These are phyloP conservation scores for Fusarium sp. DNA, from an alignment of 2,329 filamentous ascomycete genomes.

Conservation along the genomic window DNA sequence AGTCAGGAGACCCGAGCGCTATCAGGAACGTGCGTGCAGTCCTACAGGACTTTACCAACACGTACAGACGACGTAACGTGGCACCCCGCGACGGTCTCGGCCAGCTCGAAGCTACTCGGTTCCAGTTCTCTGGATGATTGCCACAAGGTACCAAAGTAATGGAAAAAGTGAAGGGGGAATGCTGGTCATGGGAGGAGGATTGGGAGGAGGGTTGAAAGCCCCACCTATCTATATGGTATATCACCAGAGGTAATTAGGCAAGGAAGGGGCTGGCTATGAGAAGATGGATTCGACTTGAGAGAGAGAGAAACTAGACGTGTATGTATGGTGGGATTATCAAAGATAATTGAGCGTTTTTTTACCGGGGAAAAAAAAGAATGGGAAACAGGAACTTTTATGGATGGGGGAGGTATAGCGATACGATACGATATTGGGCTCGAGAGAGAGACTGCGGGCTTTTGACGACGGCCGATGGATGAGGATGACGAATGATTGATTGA, in stretches of 20 bases:
- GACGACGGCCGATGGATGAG: conserved; percentile 1
- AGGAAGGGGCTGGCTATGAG: neutral
- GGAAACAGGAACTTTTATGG: conserved; percentile 13
- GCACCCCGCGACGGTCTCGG: conserved; percentile 93
- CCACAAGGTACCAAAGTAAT: neutral
- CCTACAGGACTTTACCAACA: conserved; percentile 96
- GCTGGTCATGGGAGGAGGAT: neutral
- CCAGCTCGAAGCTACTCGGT: conserved; percentile 82
- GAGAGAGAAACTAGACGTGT: conserved; percentile 15
- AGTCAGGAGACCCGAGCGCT: conserved; percentile 65
- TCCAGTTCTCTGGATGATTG: conserved; percentile 70
- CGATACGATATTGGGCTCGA: conserved; percentile 2
- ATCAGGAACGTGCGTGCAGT: conserved; percentile 81
- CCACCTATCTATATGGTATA: conserved; percentile 10
- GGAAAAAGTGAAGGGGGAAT: neutral
- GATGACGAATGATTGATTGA: neutral
- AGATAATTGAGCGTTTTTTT: conserved; percentile 38
- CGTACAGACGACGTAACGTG: conserved; percentile 90
- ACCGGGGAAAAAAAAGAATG: conserved; percentile 14
- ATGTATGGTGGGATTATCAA: conserved; percentile 37
- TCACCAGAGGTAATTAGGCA: conserved; percentile 13
- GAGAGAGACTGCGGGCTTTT: conserved; percentile 5
- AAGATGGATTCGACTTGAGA: conserved; percentile 21
- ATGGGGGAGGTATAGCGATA: conserved; percentile 26
- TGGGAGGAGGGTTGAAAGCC: neutral